These are phyloP conservation scores for Hymenoscyphus repandus DNA, from an alignment of 2,329 filamentous ascomycete species.

Conservation along the genomic window DNA sequence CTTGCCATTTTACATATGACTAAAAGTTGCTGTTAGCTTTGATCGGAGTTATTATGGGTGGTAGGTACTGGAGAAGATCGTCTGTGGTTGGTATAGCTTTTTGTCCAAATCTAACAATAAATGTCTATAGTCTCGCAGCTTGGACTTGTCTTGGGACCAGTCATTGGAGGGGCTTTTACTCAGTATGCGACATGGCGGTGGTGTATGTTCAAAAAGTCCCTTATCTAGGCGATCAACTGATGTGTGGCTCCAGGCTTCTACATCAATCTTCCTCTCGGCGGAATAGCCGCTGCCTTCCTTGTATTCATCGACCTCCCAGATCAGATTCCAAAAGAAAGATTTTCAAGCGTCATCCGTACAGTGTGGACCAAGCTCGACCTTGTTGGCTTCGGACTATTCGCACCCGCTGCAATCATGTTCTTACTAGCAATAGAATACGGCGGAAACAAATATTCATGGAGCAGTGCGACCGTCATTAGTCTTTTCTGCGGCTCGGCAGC, in stretches of 20 bases:
- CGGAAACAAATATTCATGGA: constrained; percentile 30
- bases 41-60: not conserved
- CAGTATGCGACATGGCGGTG: constrained; percentile 11
- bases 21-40: not conserved
- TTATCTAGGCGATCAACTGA: not conserved
- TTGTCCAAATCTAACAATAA: too few species aligned
- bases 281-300: constrained; percentile 27
- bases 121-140: constrained; percentile 2
- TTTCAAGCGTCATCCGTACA: not conserved
- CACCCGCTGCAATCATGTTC: constrained; percentile 29
- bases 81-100: too few species aligned
- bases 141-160: constrained; percentile 5
- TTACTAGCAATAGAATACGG: constrained; percentile 33
- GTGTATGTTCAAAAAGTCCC: constrained; percentile 2
- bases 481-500: constrained; percentile 21
- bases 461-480: constrained; percentile 22
- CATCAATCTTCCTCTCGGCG: constrained; percentile 37
- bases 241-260: constrained; percentile 25
- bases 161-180: constrained; percentile 14
- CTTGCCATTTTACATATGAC: not conserved
- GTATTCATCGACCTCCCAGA: constrained; percentile 34
- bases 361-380: constrained; percentile 25
- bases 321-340: not conserved
- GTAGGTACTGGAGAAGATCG: not conserved
- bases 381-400: constrained; percentile 30